phyloP scores from a whole-genome alignment of 208 protist species.

The Leishmania turanica region DNA sequence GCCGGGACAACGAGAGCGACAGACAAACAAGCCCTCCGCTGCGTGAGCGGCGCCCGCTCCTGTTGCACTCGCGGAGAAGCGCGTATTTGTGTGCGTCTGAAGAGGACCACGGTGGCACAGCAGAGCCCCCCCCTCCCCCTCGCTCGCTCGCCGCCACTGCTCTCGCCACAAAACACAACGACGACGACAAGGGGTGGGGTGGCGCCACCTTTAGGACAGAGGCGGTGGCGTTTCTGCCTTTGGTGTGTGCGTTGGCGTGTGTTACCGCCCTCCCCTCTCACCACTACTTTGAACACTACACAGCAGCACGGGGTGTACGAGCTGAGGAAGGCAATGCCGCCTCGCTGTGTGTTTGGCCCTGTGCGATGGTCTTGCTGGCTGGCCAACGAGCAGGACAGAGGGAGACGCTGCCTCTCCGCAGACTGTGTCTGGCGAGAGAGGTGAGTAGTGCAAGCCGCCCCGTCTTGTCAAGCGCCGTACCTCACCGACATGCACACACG shows the following conservation, averaged over 20 bases:
- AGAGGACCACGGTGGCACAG: too few relatives aligned
- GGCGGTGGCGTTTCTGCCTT: background rate
- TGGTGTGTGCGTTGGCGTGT: background rate
- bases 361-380: background rate
- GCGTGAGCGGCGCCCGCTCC: too few relatives aligned
- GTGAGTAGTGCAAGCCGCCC: too few relatives aligned
- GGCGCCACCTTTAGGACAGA: too few relatives aligned
- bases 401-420: too few relatives aligned
- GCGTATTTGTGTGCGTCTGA: too few relatives aligned
- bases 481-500: background rate
- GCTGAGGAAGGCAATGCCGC: background rate
- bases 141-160: background rate
- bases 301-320: background rate
- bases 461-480: background rate
- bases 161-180: too few relatives aligned
- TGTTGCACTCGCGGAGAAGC: background rate
- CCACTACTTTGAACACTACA: background rate
- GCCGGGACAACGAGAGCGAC: background rate
- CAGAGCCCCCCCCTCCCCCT: too few relatives aligned
- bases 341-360: background rate
- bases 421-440: too few relatives aligned
- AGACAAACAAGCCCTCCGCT: background rate
- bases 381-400: background rate
- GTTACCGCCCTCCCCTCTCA: background rate
- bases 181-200: background rate